Percentiles rank a stretch among this genome's conserved stretches.
phyloP scores from a whole-genome alignment of 148 eudicot genomes.

The Chenopodium berlandieri region DNA sequence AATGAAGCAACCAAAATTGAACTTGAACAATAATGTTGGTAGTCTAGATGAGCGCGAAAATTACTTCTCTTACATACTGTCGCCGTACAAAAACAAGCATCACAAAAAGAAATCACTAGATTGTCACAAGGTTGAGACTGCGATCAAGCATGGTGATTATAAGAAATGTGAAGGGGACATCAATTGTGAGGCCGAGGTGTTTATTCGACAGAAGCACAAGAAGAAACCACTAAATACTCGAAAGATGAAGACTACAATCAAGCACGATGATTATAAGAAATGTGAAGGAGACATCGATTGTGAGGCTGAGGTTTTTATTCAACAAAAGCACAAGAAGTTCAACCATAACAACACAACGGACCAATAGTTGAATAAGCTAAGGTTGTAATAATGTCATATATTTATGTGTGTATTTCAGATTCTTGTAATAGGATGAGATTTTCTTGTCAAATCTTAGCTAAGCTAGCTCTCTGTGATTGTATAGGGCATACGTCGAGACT shows the following conservation, averaged over 20 bases:
- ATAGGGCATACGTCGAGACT: too few relatives aligned
- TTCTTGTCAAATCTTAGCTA: too few relatives aligned
- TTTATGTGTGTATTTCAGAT: background rate
- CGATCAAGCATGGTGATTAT: conserved; percentile 3
- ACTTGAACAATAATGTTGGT: background rate
- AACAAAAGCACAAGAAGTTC: conserved; percentile 21
- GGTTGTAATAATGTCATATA: background rate
- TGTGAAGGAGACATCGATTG: conserved; percentile 27
- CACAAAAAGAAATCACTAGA: background rate
- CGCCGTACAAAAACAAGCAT: conserved; percentile 8
- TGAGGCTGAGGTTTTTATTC: conserved; percentile 31
- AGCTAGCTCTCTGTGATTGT: too few relatives aligned
- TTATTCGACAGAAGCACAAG: conserved; percentile 24
- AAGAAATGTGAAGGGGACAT: conserved; percentile 21
- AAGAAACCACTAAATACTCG: background rate
- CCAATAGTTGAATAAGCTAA: background rate
- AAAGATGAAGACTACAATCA: background rate
- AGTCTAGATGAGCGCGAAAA: conserved; percentile 30
- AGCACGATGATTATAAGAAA: conserved; percentile 4
- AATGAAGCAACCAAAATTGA: conserved; percentile 21
- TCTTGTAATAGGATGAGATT: too few relatives aligned
- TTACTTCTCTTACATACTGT: conserved; percentile 24
- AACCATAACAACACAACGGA: conserved; percentile 8
- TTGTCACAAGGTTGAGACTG: conserved; percentile 6
- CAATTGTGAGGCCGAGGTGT: conserved; percentile 31